Percentiles rank a stretch among this genome's conserved stretches.
Evolutionary conservation across 345 rosid species (phyloP).

Genomic region (Iberis pinnata): DNA sequence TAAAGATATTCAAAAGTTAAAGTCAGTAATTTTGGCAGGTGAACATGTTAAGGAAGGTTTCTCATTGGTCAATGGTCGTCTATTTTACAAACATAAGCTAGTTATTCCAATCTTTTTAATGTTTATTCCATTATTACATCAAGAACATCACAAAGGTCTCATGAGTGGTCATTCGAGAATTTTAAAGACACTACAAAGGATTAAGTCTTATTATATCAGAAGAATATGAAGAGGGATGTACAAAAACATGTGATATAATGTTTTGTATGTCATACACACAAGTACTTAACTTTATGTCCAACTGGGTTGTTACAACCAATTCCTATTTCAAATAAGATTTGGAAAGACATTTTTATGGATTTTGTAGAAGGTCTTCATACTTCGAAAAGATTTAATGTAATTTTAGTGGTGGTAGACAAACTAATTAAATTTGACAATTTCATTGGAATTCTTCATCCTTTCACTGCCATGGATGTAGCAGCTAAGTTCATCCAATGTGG

Average conservation of each 20-base stretch:
- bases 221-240: neutral
- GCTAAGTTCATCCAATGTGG: neutral
- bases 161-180: neutral
- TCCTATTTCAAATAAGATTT: neutral
- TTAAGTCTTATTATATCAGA: neutral
- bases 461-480: neutral
- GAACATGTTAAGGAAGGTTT: no score
- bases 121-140: no score
- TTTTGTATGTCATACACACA: neutral
- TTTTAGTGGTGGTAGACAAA: neutral
- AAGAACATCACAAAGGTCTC: neutral
- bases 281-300: neutral
- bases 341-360: neutral
- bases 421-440: neutral
- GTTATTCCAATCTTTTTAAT: no score
- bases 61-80: no score
- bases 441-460: neutral
- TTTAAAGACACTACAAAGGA: neutral
- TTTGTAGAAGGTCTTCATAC: neutral
- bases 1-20: no score
- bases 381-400: neutral
- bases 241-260: neutral
- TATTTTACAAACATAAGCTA: no score
- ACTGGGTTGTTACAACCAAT: neutral
- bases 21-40: no score